A percentile compares a stretch with the other conserved stretches of the same genome.
Conservation (phyloP, 768 basidiomycete genomes). For the Termitomyces bulborhizus region DNA sequence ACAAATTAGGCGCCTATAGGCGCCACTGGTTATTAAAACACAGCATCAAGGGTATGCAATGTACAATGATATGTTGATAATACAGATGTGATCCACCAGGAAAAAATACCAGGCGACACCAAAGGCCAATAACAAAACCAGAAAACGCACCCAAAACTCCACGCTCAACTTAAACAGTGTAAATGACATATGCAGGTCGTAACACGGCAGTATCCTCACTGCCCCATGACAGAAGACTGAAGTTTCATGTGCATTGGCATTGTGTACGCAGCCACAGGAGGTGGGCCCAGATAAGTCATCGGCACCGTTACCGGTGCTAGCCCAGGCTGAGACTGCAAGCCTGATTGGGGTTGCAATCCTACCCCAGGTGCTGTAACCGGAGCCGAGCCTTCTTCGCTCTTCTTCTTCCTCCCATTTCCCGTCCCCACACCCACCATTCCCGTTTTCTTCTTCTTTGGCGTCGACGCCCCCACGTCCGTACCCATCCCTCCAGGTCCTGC, state of each 20-base stretch:
- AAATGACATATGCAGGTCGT: background rate
- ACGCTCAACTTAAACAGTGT: background rate
- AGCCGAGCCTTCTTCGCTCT: constrained; percentile 14
- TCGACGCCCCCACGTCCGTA: constrained; percentile 16
- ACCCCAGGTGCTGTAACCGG: background rate
- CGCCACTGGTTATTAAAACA: background rate
- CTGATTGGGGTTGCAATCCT: background rate
- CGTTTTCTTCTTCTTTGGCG: constrained; percentile 38
- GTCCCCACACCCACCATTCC: constrained; percentile 32
- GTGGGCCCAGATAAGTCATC: constrained; percentile 5
- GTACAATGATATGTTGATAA: constrained; percentile 6
- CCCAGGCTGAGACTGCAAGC: background rate
- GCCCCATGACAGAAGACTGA: constrained; percentile 9
- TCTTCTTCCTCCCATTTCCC: constrained; percentile 46
- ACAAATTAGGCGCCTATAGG: background rate
- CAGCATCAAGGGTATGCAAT: constrained; percentile 3
- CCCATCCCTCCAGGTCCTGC: constrained; percentile 20
- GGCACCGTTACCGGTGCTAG: constrained; percentile 3
- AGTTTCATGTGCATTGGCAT: constrained; percentile 5
- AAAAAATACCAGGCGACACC: background rate
- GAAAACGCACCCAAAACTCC: background rate
- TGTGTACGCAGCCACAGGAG: constrained; percentile 10
- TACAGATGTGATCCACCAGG: constrained; percentile 11
- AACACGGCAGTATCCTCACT: constrained; percentile 2
- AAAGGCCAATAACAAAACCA: background rate